Conservation (phyloP, 768 basidiomycete genomes). For the Roridomyces roridus region DNA sequence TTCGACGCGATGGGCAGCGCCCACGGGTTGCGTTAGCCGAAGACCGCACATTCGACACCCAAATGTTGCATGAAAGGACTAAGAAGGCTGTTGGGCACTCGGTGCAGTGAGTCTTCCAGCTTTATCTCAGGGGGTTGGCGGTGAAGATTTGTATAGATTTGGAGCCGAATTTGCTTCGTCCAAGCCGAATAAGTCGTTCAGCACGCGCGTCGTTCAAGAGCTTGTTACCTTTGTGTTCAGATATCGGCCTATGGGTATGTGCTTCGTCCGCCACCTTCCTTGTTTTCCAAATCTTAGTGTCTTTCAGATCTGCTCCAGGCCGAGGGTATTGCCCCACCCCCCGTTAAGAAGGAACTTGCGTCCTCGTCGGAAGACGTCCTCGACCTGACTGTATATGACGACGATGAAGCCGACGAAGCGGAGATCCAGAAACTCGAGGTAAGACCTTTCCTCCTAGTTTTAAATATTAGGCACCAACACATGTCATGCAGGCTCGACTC, state of each 20-base stretch:
- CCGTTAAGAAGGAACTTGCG: background rate
- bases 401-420: background rate
- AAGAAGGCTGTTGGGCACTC: conserved; percentile 23
- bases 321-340: conserved; percentile 11
- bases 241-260: conserved; percentile 20
- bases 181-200: background rate
- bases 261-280: background rate
- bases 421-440: conserved; percentile 18
- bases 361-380: background rate
- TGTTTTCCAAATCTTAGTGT: background rate
- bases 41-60: background rate
- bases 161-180: background rate
- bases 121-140: background rate
- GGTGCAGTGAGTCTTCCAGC: conserved; percentile 4
- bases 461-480: background rate
- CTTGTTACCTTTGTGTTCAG: conserved; percentile 9
- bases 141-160: background rate
- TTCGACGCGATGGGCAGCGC: background rate
- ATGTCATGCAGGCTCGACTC: background rate
- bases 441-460: background rate
- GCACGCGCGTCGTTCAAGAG: background rate
- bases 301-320: conserved; percentile 4
- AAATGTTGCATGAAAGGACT: conserved; percentile 13
- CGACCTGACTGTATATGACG: conserved; percentile 9
- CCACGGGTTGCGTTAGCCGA: too few relatives aligned